Percentiles rank a stretch among this genome's conserved stretches.
Conservation (phyloP, 345 rosid species). For the Hypericum androsaemum region DNA sequence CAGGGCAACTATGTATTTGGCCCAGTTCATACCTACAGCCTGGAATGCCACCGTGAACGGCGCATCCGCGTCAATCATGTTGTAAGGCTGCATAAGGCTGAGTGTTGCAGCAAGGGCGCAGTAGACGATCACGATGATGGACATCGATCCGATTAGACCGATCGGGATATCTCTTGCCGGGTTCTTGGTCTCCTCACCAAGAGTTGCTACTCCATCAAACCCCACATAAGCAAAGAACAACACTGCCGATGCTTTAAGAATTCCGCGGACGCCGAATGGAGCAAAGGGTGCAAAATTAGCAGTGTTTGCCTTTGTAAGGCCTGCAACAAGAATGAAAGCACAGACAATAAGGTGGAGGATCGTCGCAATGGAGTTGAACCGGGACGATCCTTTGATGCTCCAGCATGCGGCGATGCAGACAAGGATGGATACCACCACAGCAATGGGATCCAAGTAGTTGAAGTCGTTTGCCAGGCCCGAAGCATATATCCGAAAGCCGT, state of each 20-base stretch:
- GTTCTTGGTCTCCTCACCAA: constrained; percentile 17
- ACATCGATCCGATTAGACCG: constrained; percentile 19
- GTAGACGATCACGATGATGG: constrained; percentile 1
- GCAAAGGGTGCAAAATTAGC: constrained; percentile 8
- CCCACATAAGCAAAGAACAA: constrained; percentile 21
- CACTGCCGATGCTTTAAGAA: constrained; percentile 12
- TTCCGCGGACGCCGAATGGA: constrained; percentile 9
- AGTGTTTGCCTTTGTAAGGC: constrained; percentile 14
- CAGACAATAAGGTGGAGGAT: constrained; percentile 10
- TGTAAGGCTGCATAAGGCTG: constrained; percentile 17
- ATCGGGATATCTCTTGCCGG: constrained; percentile 17
- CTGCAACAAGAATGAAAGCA: constrained; percentile 11
- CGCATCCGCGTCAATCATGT: constrained; percentile 11
- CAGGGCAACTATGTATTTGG: constrained; percentile 16
- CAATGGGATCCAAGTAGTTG: constrained; percentile 14
- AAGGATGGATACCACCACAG: constrained; percentile 8
- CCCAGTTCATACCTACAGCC: constrained; percentile 15
- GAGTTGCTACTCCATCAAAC: constrained; percentile 19
- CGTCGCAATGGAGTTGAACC: constrained; percentile 14
- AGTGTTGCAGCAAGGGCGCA: constrained; percentile 14
- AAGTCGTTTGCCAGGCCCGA: constrained; percentile 8
- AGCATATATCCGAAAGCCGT: constrained; percentile 14
- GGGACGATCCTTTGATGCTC: constrained; percentile 19
- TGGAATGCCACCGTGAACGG: constrained; percentile 19
- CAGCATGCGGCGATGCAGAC: constrained; percentile 14